Percentiles rank a stretch among this genome's conserved stretches.
Evolutionary conservation across 805 yeast genomes (phyloP).

Genomic region (Wickerhamiella azymoides): DNA sequence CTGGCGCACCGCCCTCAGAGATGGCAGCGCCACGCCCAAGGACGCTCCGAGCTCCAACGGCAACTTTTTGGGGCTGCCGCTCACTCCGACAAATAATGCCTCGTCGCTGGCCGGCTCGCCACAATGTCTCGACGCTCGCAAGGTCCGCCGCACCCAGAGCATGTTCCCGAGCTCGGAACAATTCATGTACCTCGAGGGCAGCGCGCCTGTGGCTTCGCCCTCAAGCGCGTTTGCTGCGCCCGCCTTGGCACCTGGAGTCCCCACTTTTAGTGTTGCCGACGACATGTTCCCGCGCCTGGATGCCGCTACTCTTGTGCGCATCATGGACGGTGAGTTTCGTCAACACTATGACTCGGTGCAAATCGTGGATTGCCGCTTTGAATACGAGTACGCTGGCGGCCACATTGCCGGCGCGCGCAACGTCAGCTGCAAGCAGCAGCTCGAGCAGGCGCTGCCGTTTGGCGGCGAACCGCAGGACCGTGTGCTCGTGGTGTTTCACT

Average conservation of each 20-base stretch:
- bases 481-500: constrained; percentile 68
- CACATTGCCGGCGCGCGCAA: constrained; percentile 78
- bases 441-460: constrained; percentile 40
- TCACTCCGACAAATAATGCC: too few relatives aligned
- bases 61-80: background rate
- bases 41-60: too few relatives aligned
- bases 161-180: constrained; percentile 51
- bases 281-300: constrained; percentile 62
- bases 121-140: constrained; percentile 14
- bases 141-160: constrained; percentile 50
- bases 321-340: constrained; percentile 41
- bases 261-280: constrained; percentile 33
- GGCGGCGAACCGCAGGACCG: constrained; percentile 8
- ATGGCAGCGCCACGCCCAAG: too few relatives aligned
- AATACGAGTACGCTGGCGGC: constrained; percentile 85
- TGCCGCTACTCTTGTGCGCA: constrained; percentile 41
- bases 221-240: background rate
- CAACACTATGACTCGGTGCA: constrained; percentile 41
- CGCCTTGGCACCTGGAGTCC: constrained; percentile 22
- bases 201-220: constrained; percentile 15
- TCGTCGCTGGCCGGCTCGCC: constrained; percentile 4
- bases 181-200: constrained; percentile 27
- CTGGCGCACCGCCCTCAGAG: background rate
- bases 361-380: constrained; percentile 81
- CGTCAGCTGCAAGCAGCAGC: constrained; percentile 51